Percentiles rank a stretch among this genome's conserved stretches.
Evolutionary conservation across 2,329 filamentous ascomycete species (phyloP).

Genomic region (Diplodia scrobiculata): DNA sequence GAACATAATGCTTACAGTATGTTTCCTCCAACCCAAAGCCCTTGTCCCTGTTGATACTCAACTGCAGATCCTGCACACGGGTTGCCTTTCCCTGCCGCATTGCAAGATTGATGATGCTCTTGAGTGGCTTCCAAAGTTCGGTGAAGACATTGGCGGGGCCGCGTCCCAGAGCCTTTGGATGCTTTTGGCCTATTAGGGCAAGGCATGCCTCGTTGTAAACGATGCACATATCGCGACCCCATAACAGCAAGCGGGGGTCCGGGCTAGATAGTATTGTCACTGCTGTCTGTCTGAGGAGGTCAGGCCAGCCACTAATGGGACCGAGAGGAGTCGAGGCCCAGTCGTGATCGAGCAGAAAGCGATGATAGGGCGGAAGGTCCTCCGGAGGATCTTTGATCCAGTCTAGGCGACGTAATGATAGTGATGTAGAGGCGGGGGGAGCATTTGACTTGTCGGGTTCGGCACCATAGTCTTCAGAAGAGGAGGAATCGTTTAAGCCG

Average conservation of each 20-base stretch:
- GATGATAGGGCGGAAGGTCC: conserved; percentile 1
- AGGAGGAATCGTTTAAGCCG: background rate
- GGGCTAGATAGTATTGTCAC: conserved; percentile 67
- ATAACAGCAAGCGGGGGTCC: conserved; percentile 60
- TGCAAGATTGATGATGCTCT: conserved; percentile 20
- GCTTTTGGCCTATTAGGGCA: conserved; percentile 68
- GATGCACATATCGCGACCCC: conserved; percentile 64
- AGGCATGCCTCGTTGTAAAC: conserved; percentile 69
- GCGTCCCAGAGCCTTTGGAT: conserved; percentile 68
- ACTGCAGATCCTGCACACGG: conserved; percentile 5
- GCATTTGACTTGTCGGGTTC: background rate
- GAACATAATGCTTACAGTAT: conserved; percentile 23
- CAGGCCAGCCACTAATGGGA: conserved; percentile 68
- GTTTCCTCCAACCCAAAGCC: conserved; percentile 25
- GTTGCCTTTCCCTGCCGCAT: conserved; percentile 28
- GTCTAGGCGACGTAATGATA: conserved; percentile 1
- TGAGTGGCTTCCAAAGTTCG: conserved; percentile 20
- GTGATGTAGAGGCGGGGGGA: background rate
- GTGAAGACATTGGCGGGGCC: conserved; percentile 20
- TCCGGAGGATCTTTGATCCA: conserved; percentile 10
- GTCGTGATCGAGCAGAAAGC: conserved; percentile 45
- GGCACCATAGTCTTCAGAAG: background rate
- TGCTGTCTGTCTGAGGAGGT: conserved; percentile 70
- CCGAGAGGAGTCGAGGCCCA: conserved; percentile 73
- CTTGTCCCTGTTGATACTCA: conserved; percentile 16